phyloP scores from a whole-genome alignment of 345 rosid genomes.

The Populus ilicifolia region DNA sequence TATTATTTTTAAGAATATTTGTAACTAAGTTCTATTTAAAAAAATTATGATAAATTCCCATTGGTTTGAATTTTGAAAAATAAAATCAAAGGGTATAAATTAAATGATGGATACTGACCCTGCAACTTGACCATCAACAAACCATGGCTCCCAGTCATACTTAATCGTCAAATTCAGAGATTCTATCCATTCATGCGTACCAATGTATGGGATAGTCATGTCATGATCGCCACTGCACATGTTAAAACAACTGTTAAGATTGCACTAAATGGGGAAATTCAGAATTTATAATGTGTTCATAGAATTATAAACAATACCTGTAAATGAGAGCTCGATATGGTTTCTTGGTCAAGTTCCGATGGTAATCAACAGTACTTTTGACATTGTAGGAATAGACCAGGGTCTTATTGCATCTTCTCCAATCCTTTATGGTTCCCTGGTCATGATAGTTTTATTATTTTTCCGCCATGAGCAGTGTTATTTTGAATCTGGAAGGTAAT shows the following conservation, averaged over 20 bases:
- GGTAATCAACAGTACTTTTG: conserved; percentile 4
- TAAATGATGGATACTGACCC: conserved; percentile 18
- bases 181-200: conserved; percentile 29
- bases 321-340: conserved; percentile 33
- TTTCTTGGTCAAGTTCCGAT: conserved; percentile 19
- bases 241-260: neutral
- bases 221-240: conserved; percentile 38
- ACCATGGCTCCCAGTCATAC: conserved; percentile 37
- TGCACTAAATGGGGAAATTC: neutral
- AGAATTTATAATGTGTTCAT: neutral
- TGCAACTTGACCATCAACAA: conserved; percentile 37
- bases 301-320: conserved; percentile 13
- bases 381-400: conserved; percentile 15
- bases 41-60: too few relatives aligned
- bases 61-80: neutral
- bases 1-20: too few relatives aligned
- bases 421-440: conserved; percentile 23
- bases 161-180: conserved; percentile 20
- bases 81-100: too few relatives aligned
- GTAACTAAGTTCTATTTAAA: too few relatives aligned
- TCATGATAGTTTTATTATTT: neutral
- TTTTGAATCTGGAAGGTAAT: neutral
- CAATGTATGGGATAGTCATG: conserved; percentile 27
- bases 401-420: conserved; percentile 33
- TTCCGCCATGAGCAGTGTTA: neutral